phyloP scores from a whole-genome alignment of 116 monocot species.

The Zostera marina region DNA sequence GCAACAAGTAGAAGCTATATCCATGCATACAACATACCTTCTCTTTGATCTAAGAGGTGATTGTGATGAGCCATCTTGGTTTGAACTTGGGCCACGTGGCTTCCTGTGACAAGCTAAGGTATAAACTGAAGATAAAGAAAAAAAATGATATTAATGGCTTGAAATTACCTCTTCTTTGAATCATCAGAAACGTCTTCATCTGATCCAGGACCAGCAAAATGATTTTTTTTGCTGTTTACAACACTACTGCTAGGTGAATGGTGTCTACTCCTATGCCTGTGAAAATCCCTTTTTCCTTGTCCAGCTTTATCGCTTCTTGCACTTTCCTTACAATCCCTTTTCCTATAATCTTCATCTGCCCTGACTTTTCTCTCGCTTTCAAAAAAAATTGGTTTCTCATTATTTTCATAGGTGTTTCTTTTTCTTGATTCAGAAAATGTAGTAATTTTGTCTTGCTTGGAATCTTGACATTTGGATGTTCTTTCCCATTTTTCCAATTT shows the following conservation, averaged over 20 bases:
- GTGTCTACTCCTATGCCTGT: slow-evolving; percentile 24
- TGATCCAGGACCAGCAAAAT: slow-evolving; percentile 21
- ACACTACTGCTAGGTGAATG: slow-evolving; percentile 48
- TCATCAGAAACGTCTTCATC: slow-evolving; percentile 53
- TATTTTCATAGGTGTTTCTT: slow-evolving; percentile 20
- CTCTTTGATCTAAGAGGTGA: slow-evolving; percentile 53
- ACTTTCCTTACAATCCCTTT: slow-evolving; percentile 29
- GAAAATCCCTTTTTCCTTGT: slow-evolving; percentile 21
- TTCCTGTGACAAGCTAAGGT: slow-evolving; percentile 27
- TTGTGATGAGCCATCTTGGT: slow-evolving; percentile 34
- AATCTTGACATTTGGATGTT: slow-evolving; percentile 18
- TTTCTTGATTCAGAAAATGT: slow-evolving; percentile 29
- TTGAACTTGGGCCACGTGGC: slow-evolving; percentile 39
- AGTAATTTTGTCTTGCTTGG: slow-evolving; percentile 12
- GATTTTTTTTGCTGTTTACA: slow-evolving; percentile 33
- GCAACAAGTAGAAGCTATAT: too few species aligned
- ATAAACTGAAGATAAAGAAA: background rate
- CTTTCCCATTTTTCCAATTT: slow-evolving; percentile 3
- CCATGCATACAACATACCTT: slow-evolving; percentile 28
- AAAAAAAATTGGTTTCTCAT: slow-evolving; percentile 16
- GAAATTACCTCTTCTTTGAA: slow-evolving; percentile 47
- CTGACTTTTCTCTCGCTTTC: slow-evolving; percentile 34
- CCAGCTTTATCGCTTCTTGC: slow-evolving; percentile 36
- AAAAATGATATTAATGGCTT: background rate
- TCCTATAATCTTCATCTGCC: slow-evolving; percentile 40